Evolutionary conservation across 2,329 filamentous ascomycete genomes (phyloP).

Genomic region (Cytospora piceae): DNA sequence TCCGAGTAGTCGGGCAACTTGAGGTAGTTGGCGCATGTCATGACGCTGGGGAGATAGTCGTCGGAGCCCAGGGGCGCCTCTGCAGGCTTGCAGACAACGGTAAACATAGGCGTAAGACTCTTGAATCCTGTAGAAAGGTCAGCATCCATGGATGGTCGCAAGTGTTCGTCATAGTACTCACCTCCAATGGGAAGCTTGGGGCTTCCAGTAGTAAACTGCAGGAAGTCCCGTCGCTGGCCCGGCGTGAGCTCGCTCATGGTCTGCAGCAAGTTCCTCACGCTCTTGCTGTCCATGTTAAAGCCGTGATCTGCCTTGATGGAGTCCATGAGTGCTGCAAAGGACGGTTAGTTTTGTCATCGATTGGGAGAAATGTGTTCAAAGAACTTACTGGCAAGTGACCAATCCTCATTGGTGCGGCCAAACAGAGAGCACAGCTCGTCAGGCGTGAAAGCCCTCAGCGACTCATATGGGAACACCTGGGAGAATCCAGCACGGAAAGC

Average conservation of each 20-base stretch:
- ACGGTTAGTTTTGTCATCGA: conserved; percentile 33
- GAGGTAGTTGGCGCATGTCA: conserved; percentile 99
- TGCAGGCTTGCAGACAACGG: conserved; percentile 98
- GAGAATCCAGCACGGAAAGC: conserved; percentile 92
- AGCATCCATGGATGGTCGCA: conserved; percentile 22
- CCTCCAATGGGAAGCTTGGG: conserved; percentile 98
- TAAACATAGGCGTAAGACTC: conserved; percentile 96
- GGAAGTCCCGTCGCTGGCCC: conserved; percentile 82
- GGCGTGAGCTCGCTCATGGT: conserved; percentile 86
- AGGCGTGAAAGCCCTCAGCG: conserved; percentile 90
- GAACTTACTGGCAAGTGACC: conserved; percentile 90
- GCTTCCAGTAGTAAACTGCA: conserved; percentile 97
- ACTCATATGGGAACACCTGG: conserved; percentile 93
- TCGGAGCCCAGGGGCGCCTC: conserved; percentile 92
- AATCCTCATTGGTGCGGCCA: conserved; percentile 90
- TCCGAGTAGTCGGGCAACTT: conserved; percentile 94
- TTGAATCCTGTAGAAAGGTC: conserved; percentile 75
- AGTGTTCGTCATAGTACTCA: conserved; percentile 50
- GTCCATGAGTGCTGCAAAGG: conserved; percentile 78
- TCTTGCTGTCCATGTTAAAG: conserved; percentile 97
- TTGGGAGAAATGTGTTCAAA: neutral
- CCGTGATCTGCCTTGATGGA: conserved; percentile 99
- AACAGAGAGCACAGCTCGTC: conserved; percentile 95
- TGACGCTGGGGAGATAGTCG: conserved; percentile 98
- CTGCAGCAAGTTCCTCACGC: conserved; percentile 88